Evolutionary conservation across 139 green algal species (phyloP).

Genomic region (Micractinium sp.): DNA sequence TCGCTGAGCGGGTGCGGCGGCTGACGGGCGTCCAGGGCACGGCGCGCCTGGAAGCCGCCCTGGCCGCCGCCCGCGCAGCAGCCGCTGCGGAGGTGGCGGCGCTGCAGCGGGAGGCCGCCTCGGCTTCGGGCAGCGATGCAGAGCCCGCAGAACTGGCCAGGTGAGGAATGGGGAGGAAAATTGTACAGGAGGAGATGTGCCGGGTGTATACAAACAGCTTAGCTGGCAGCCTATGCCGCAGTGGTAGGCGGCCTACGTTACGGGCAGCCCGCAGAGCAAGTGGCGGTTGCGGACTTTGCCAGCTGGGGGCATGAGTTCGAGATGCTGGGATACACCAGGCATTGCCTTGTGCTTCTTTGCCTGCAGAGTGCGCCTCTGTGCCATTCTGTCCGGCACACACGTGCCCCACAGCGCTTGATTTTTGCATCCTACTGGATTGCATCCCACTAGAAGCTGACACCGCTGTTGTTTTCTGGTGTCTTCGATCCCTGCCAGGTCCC

Average conservation of each 20-base stretch:
- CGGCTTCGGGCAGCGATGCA: background rate
- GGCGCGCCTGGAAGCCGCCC: conserved; percentile 75
- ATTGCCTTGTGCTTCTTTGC: no score
- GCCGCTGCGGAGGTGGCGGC: conserved; percentile 7
- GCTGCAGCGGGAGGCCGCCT: background rate
- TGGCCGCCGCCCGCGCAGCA: conserved; percentile 58
- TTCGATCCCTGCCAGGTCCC: background rate
- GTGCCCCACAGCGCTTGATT: background rate
- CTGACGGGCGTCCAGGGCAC: conserved; percentile 69
- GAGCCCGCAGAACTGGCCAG: background rate
- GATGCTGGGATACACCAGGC: no score
- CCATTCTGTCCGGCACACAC: background rate
- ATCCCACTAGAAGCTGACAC: no score
- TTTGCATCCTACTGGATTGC: background rate
- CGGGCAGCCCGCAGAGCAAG: no score
- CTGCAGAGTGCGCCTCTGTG: no score
- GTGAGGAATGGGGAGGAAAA: background rate
- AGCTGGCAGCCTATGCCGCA: no score
- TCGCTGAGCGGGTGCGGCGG: conserved; percentile 69
- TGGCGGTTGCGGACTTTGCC: no score
- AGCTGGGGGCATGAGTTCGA: no score
- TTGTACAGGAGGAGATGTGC: background rate
- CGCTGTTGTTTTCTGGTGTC: background rate
- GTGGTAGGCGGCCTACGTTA: no score
- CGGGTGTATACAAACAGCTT: no score